These are phyloP conservation scores for Ophiostoma montium DNA, from an alignment of 2,329 filamentous ascomycete genomes.

Conservation along the genomic window DNA sequence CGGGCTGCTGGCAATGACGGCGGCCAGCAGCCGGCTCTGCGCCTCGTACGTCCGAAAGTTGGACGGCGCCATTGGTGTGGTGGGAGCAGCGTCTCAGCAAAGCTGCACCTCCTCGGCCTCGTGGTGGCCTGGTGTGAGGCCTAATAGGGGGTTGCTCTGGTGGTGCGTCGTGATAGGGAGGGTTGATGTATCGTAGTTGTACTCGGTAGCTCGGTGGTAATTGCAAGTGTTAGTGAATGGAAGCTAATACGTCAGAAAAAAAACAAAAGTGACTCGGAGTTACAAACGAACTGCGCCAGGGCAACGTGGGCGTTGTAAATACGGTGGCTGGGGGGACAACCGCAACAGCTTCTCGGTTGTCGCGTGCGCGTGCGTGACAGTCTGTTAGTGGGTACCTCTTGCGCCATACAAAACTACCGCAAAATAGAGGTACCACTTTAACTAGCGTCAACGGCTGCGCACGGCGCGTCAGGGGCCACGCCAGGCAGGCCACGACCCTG, in stretches of 20 bases:
- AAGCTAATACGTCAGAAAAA: too few relatives aligned
- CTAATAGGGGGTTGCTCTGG: too few relatives aligned
- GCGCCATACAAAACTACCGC: fast-evolving
- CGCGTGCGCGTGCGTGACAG: constrained; percentile 1
- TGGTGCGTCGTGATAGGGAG: too few relatives aligned
- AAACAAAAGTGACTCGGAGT: background rate
- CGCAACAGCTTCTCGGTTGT: constrained; percentile 9
- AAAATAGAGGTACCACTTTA: constrained; percentile 4
- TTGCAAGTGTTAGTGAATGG: background rate
- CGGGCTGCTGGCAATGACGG: constrained; percentile 43
- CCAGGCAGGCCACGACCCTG: too few relatives aligned
- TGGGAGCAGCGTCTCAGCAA: too few relatives aligned
- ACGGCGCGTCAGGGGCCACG: background rate
- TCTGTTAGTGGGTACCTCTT: constrained; percentile 6
- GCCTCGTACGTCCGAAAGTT: constrained; percentile 49
- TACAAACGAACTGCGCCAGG: too few relatives aligned
- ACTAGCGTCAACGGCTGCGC: background rate
- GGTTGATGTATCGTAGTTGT: too few relatives aligned
- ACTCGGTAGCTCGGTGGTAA: too few relatives aligned
- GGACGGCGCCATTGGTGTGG: constrained; percentile 23
- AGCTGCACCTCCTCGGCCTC: too few relatives aligned
- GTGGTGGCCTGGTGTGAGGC: too few relatives aligned
- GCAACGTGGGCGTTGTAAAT: background rate
- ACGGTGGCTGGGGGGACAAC: constrained; percentile 10
- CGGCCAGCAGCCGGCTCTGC: constrained; percentile 44